These are phyloP conservation scores for Albizia julibrissin DNA, from an alignment of 306 rosid species.

Conservation along the genomic window DNA sequence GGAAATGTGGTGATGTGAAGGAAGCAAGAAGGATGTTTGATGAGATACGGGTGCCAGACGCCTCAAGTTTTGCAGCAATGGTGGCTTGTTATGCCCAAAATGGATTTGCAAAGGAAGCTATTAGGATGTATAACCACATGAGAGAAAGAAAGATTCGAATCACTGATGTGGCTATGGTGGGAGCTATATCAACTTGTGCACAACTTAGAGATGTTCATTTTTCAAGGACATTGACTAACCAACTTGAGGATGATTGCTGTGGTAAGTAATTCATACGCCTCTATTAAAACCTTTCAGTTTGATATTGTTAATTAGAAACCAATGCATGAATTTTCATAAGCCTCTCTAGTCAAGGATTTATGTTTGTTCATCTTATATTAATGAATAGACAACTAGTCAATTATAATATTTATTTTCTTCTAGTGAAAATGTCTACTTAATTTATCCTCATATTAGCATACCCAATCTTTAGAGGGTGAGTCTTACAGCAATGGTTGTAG, in stretches of 20 bases:
- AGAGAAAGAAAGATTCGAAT: conserved; percentile 40
- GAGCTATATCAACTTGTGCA: conserved; percentile 78
- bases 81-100: conserved; percentile 79
- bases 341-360: neutral
- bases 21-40: conserved; percentile 57
- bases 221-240: conserved; percentile 44
- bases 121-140: conserved; percentile 52
- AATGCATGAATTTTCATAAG: neutral
- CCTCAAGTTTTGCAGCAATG: conserved; percentile 67
- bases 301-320: neutral
- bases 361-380: neutral
- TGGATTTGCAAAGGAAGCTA: conserved; percentile 71
- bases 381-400: neutral
- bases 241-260: conserved; percentile 49
- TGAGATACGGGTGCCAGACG: conserved; percentile 36
- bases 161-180: conserved; percentile 68
- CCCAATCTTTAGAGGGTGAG: too few relatives aligned
- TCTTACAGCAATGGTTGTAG: too few relatives aligned
- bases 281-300: neutral
- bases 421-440: neutral
- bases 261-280: conserved; percentile 33
- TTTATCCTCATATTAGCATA: too few relatives aligned
- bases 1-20: conserved; percentile 54
- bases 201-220: conserved; percentile 63
- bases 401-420: neutral